Evolutionary conservation across 2,329 filamentous ascomycete species (phyloP).

Genomic region (Taxawa tesnikishii): DNA sequence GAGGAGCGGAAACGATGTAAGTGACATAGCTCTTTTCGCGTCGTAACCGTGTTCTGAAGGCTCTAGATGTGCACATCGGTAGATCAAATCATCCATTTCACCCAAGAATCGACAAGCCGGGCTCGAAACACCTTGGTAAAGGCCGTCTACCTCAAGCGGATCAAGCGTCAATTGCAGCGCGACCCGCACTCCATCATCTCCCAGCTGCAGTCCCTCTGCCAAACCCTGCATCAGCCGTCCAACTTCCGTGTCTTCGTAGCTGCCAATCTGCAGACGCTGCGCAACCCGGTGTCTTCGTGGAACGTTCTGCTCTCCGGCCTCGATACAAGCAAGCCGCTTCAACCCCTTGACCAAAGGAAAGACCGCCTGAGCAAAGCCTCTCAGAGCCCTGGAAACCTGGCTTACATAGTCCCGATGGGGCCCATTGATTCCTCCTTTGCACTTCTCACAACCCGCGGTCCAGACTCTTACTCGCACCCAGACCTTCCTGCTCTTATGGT

Average conservation of each 20-base stretch:
- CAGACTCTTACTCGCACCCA: conserved; percentile 64
- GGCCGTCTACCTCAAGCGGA: conserved; percentile 72
- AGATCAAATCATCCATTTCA: conserved; percentile 67
- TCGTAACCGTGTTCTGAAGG: too few relatives aligned
- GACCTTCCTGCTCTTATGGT: conserved; percentile 75
- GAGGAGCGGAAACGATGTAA: conserved; percentile 74
- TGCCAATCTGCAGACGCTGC: conserved; percentile 63
- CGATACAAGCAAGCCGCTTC: conserved; percentile 42
- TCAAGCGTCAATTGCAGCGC: conserved; percentile 68
- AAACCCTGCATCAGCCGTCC: conserved; percentile 64
- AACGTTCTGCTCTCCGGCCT: conserved; percentile 46
- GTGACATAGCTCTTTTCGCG: too few relatives aligned
- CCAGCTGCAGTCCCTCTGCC: conserved; percentile 63
- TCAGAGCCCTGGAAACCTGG: conserved; percentile 58
- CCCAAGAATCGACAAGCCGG: conserved; percentile 62
- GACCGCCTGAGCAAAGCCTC: conserved; percentile 67
- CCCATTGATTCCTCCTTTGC: conserved; percentile 88
- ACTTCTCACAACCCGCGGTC: conserved; percentile 61
- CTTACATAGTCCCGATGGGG: conserved; percentile 78
- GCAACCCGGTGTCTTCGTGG: conserved; percentile 70
- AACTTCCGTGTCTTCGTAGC: conserved; percentile 82
- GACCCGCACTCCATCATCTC: conserved; percentile 63
- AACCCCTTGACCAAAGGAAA: conserved; percentile 57
- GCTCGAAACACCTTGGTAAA: conserved; percentile 76
- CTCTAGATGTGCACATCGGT: conserved; percentile 49